These are phyloP conservation scores for Erysimum pusillum DNA, from an alignment of 441 rosid species.

Conservation along the genomic window DNA sequence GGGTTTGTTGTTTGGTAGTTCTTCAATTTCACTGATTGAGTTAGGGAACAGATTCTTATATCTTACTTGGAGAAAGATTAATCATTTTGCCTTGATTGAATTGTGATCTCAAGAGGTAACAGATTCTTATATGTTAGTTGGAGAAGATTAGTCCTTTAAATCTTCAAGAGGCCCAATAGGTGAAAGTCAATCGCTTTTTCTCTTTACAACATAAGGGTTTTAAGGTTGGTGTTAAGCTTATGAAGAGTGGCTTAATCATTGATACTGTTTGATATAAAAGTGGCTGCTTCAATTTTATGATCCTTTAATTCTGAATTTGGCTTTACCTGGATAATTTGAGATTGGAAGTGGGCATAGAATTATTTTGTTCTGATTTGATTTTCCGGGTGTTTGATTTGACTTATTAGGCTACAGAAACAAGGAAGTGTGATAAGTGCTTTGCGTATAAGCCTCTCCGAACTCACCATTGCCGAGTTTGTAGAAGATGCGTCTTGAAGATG, in stretches of 20 bases:
- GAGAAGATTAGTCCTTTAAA: conserved; percentile 9
- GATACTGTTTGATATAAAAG: conserved; percentile 5
- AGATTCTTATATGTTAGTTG: conserved; percentile 18
- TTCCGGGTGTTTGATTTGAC: conserved; percentile 30
- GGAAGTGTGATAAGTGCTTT: conserved; percentile 75
- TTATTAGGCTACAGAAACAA: conserved; percentile 54
- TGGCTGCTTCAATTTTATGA: not conserved
- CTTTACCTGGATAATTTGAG: not conserved
- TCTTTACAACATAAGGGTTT: not conserved
- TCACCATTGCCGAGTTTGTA: conserved; percentile 88
- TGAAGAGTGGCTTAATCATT: not conserved
- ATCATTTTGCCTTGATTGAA: conserved; percentile 10
- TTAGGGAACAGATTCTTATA: not conserved
- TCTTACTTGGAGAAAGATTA: conserved; percentile 7
- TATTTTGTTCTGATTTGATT: conserved; percentile 22
- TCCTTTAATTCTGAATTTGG: not conserved
- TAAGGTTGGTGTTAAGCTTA: not conserved
- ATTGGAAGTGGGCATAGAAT: not conserved
- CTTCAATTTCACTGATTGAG: conserved; percentile 1
- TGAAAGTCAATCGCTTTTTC: not conserved
- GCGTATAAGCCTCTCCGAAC: conserved; percentile 77
- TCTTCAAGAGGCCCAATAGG: not conserved
- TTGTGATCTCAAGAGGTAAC: not conserved
- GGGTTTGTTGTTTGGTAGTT: not conserved
- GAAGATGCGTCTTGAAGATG: conserved; percentile 89